Evolutionary conservation across 2,329 filamentous ascomycete genomes (phyloP), one percentile per base, ranked within the genome.

Genomic region (Aspergillus eucalypticola): DNA sequence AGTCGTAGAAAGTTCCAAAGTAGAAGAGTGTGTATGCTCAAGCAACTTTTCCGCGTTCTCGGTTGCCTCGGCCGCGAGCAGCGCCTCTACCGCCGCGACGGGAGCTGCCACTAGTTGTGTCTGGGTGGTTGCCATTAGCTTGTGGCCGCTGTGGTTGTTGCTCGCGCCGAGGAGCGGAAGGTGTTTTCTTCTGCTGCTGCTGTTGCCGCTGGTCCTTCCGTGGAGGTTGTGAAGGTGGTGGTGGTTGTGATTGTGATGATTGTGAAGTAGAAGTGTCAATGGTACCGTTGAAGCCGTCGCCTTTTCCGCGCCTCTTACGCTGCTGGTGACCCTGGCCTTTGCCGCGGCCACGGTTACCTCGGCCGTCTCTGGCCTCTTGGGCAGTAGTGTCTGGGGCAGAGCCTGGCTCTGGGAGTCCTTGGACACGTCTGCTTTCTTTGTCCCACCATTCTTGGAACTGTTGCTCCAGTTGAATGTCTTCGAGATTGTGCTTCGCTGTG

Each of bases 391-490:
- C 50, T 2, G 64, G 51, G 2, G 62, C 54, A 0, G 64, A 44
- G 10, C 67, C 66, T 0, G 66, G 67, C 5, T 75, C 71, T 5
- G 70, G 59, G 17, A 76, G 61, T 2, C 72, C 70, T 63, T 75
- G 75, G 7, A 76, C 66, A 29, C 75, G 70, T 60, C 72, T 73
- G 56, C 75, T 76, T 54, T 76, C 74, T 58, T 76, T 70, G 23
- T 77, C 74, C 74, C 74, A 76, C 75, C 75, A 77, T 73, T 96
- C 88, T 73, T 97, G 91, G 73, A 99, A 99, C 54, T 92, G 92
- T 72, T 99, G 95, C 76, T 99, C 95, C 66, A 95, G 88, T 74
- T 99, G 95, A 60, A 99, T 99, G 64, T 98, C 95, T 71, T 96
- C 88, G 29, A 99, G 79, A 64, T 91, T 95, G 58, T 94, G 86